Evolutionary conservation across 1,139 yeast genomes (phyloP).

Genomic region (Yamadazyma sp.): DNA sequence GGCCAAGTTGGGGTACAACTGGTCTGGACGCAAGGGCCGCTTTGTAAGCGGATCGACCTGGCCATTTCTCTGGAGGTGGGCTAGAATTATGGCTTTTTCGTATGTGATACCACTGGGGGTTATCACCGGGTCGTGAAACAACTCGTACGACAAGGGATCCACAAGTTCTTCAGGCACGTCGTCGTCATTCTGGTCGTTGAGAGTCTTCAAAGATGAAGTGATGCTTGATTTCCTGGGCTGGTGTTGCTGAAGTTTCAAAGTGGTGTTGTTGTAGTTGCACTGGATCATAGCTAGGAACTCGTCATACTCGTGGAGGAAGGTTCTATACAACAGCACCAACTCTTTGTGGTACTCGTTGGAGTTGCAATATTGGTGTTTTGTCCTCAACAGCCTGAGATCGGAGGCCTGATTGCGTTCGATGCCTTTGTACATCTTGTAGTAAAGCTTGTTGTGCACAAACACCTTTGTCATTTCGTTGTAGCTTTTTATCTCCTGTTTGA

Average conservation of each 20-base stretch:
- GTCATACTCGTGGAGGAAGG: slow-evolving; percentile 12
- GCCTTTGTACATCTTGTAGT: slow-evolving; percentile 15
- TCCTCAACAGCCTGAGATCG: slow-evolving; percentile 9
- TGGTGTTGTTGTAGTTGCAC: slow-evolving; percentile 13
- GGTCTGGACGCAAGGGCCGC: slow-evolving; percentile 32
- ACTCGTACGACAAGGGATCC: slow-evolving; percentile 49
- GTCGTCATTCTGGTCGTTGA: slow-evolving; percentile 1
- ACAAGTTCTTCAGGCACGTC: slow-evolving; percentile 38
- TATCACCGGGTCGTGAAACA: slow-evolving; percentile 49
- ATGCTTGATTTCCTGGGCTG: neutral
- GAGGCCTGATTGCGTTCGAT: slow-evolving; percentile 11
- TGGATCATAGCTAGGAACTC: slow-evolving; percentile 13
- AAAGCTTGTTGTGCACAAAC: slow-evolving; percentile 11
- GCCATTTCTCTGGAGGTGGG: slow-evolving; percentile 34
- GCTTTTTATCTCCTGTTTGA: slow-evolving; percentile 13
- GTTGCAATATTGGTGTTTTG: slow-evolving; percentile 6
- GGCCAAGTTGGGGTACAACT: slow-evolving; percentile 45
- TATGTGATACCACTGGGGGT: slow-evolving; percentile 51
- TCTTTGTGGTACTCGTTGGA: slow-evolving; percentile 9
- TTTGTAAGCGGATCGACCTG: slow-evolving; percentile 42
- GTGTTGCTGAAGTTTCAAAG: slow-evolving; percentile 4
- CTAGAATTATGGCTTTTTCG: slow-evolving; percentile 39
- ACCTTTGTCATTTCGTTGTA: slow-evolving; percentile 13
- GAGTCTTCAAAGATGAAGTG: neutral
- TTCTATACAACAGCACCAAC: slow-evolving; percentile 10